Evolutionary conservation across 169 alveolate species (phyloP).

Genomic region (Cryptosporidium sp.): DNA sequence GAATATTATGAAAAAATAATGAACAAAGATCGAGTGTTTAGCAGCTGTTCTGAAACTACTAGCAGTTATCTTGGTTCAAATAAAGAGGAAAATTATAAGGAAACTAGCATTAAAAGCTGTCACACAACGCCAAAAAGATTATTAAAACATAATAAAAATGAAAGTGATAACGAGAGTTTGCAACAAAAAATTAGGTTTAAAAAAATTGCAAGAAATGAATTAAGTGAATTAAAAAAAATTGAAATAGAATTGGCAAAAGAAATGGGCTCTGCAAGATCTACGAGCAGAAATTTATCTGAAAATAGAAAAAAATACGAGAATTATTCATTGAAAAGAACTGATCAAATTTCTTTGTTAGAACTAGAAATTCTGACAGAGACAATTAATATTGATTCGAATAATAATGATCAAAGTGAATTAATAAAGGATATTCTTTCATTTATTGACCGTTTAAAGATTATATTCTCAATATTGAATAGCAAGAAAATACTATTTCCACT

Average conservation of each 20-base stretch:
- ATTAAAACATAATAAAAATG: background rate
- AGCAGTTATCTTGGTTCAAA: background rate
- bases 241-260: conserved; percentile 59
- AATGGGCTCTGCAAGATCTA: conserved; percentile 46
- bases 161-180: background rate
- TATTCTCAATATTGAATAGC: background rate
- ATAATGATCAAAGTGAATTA: background rate
- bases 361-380: conserved; percentile 57
- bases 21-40: background rate
- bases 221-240: conserved; percentile 32
- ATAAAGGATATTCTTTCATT: conserved; percentile 13
- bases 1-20: background rate
- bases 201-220: conserved; percentile 23
- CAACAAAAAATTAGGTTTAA: conserved; percentile 18
- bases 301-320: conserved; percentile 16
- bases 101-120: background rate
- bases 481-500: conserved; percentile 21
- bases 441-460: conserved; percentile 6
- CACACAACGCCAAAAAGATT: conserved; percentile 45
- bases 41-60: conserved; percentile 1
- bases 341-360: conserved; percentile 20
- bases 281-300: conserved; percentile 34
- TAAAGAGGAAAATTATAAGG: background rate
- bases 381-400: conserved; percentile 34
- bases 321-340: background rate